Base-by-base conservation (phyloP, 2,329 filamentous ascomycete genomes). In the Zasmidium cellare region DNA sequence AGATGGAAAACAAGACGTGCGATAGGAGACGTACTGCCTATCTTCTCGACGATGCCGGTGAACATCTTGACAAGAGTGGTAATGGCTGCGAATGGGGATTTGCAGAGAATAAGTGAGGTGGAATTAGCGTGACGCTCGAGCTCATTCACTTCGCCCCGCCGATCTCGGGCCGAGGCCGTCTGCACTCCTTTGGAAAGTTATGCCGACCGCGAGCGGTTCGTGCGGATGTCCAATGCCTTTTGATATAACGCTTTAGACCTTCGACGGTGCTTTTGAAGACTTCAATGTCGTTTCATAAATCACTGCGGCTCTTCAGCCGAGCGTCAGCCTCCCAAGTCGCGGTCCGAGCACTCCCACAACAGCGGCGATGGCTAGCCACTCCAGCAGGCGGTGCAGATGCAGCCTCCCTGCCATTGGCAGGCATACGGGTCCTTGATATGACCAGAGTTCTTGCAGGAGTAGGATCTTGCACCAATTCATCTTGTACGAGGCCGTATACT, bases 381-480 rank as follows among this genome's bases (percentile, higher is more conserved):
- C 71, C 75, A 57, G 69, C 73, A 51, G 65, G 45, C 7, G 64
- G 64, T 45, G 62, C 71, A 47, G 72, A 77, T 65, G 71, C 77
- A 51, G 78, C 76, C 24, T 81, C 79, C 16, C 74, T 89, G 28
- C 93, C 94, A 20, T 81, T 99, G 67, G 85, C 91, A 35, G 94
- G 94, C 1, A 88, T 94, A 67, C 87, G 90, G 55, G 92, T 97
- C 14, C 82, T 99, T 61, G 94, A 99, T 74, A 96, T 99, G 92
- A 97, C 93, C 2, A 85, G 94, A 77, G 94, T 99, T 1, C 78
- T 99, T 63, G 94, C 94, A 62, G 94, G 94, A 57, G 93, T 97
- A 80, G 55, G 63, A 65, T 6, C 51, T 56, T 58, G 45, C 2
- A 18, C 16, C 2, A 16, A 44, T 44, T 50, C 14, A 25, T 2